Evolutionary conservation across 202 grass and related monocot species (phyloP), one percentile per base, ranked within the genome.

Genomic region (Brachypodium distachyon): DNA sequence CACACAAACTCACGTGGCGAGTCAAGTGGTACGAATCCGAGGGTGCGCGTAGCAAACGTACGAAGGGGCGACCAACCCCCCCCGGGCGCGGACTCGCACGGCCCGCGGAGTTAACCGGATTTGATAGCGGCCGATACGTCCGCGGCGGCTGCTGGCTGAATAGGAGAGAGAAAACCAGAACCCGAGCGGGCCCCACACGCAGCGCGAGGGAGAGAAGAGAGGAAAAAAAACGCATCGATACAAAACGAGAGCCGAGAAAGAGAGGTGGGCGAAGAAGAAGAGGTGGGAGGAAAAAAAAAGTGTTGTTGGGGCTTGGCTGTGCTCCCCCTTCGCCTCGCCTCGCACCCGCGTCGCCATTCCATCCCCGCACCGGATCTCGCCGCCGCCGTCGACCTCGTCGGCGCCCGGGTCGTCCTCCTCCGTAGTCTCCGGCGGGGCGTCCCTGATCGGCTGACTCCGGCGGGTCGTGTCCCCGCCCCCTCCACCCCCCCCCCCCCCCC

Each of bases 61-160:
- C n/a, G n/a, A n/a, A n/a, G n/a, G n/a, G n/a, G n/a, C 64, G 43
- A 86, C 63, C 73, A 38, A 62, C 72, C 56, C 61, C 41, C 18
- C 17, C 46, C 58, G 47, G 21, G 12, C 71, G 83, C 88, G 94
- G 90, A 97, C 70, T 55, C 67, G 91, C 80, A 85, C 85, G 86
- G 32, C 65, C 12, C 55, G 36, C 27, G 13, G 32, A 74, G 69
- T 82, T 76, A 97, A 85, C 74, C 81, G 49, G 65, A 97, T 93
- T 93, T 93, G 83, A 97, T 91, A 85, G 37, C 79, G 55, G 71
- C 83, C 67, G 72, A 93, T 85, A 87, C 83, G 94, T 97, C 94
- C 94, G 94, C 88, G 77, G 92, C 92, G 83, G 80, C n/a, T n/a
- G n/a, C n/a, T 75, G 86, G 85, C 77, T 69, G 80, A 81, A 52